Evolutionary conservation across 495 filamentous ascomycete genomes (phyloP).

Genomic region (Trypethelium eluteriae): DNA sequence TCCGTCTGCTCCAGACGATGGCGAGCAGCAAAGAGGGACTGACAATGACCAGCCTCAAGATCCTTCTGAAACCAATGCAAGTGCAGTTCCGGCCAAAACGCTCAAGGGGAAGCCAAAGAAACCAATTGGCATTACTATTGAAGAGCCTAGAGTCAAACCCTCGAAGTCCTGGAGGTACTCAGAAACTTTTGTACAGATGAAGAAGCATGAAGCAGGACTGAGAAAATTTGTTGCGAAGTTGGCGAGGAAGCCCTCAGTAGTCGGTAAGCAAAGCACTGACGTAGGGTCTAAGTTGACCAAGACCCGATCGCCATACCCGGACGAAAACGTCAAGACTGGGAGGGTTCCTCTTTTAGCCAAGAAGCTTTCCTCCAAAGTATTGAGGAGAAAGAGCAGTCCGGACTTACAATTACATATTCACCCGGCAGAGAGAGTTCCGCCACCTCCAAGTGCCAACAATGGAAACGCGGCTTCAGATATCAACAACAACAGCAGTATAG

Average conservation of each 20-base stretch:
- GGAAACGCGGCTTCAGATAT: too few relatives aligned
- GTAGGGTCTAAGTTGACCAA: background rate
- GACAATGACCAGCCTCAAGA: background rate
- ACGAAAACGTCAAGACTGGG: background rate
- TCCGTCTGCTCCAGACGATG: background rate
- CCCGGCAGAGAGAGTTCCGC: background rate
- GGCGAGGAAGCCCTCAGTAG: background rate
- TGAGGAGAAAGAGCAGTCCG: background rate
- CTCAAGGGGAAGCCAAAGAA: background rate
- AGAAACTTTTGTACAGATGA: background rate
- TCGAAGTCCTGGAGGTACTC: background rate
- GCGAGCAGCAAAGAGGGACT: background rate
- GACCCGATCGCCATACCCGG: background rate
- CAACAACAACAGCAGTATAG: background rate
- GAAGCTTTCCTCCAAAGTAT: background rate
- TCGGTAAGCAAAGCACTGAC: background rate
- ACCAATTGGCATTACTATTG: background rate
- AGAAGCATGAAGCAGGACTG: background rate
- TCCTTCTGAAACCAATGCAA: background rate
- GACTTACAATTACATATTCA: background rate
- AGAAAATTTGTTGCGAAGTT: background rate
- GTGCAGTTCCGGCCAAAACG: background rate
- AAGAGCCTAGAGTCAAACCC: background rate
- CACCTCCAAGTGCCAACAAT: background rate
- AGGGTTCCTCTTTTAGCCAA: background rate